Base-by-base conservation (phyloP, 257 asterid species). In the Fraxinus anomala region DNA sequence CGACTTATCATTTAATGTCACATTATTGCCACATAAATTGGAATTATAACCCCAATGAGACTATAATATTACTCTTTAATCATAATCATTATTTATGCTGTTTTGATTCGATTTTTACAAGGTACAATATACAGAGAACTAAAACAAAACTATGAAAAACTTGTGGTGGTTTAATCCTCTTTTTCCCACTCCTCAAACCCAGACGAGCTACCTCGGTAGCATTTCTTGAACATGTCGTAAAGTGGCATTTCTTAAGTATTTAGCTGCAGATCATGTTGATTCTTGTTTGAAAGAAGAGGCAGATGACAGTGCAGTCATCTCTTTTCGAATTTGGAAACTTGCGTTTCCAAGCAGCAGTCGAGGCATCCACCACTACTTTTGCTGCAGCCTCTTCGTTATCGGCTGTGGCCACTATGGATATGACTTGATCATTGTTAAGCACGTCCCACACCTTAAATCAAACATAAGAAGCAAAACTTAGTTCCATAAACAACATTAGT, bases 401-500 rank as follows among this genome's bases (percentile, higher is more conserved):
- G 1, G 92, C 78, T 14, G 83, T 72, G 12, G 85, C 84, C 6
- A 94, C 97, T 63, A 89, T 80, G 1, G 85, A 73, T 67, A 81
- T 36, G 8, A 91, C 97, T 79, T 88, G 66, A 17, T 92, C 89
- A 26, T 94, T 94, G 44, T 85, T 89, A 23, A 94, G 72, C 78
- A 92, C 97, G 78, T 94, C 97, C 97, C 97, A 94, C 68, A 94
- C 97, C 98, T 94, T 79, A 34, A 75, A 49, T 4, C 26, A 69
- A 40, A 59, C 67, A 66, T 49, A 3, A 42, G 12, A 69, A 69
- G 31, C 23, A 39, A 63, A 6, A 42, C 36, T 24, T 63, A 26
- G 34, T 63, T 63, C 14, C 31, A 24, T 8, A 23, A 23, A 23
- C 69, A 63, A 11, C 23, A 28, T 24, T 26, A 4, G 23, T 56